Base-by-base conservation (phyloP, 371 early-diverging fungal genomes). In the Syncephalastrum sp. region DNA sequence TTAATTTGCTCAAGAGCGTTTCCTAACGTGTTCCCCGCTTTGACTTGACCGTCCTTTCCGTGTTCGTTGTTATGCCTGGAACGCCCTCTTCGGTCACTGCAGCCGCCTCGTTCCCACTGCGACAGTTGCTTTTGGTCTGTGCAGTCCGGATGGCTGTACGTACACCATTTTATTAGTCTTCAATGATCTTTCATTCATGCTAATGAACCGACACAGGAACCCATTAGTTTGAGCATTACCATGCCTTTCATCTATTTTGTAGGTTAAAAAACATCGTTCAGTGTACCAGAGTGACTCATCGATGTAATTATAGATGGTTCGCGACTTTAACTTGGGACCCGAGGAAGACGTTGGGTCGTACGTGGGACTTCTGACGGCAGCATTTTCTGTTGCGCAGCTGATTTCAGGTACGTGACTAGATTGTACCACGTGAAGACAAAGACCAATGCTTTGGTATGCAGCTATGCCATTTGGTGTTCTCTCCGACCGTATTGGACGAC, bases 401-500 rank as follows among this genome's bases (percentile, higher is more conserved):
- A 48, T 77, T 29, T 81, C 81, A 33, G 82, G 82, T 55, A 79
- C 61, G 58, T 38, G 29, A 38, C 24, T 16, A 17, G 6, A 21
- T 53, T 24, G 23, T n/a, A 33, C 12, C 10, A 33, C 10, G 38
- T 5, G 38, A 10, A 33, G 8, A 12, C 38, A 33, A 33, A 33
- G 10, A 33, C 38, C 38, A 12, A 21, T 2, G 3, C 44, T 25
- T 57, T 46, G 21, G 29, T 33, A 44, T 16, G 23, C 42, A 74
- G 77, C 68, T n/a, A 69, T 78, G 10, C 69, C 67, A 50, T 88
- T 88, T 85, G 85, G 84, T 5, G 77, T 76, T 41, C 62, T 89
- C 12, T 85, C 87, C 5, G 91, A 92, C 69, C 77, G 85, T 25
- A 75, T 75, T 27, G 79, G 79, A 14, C 77, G 97, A 43, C 61